Base-by-base conservation (phyloP, 306 rosid genomes). In the Trifolium subterraneum region DNA sequence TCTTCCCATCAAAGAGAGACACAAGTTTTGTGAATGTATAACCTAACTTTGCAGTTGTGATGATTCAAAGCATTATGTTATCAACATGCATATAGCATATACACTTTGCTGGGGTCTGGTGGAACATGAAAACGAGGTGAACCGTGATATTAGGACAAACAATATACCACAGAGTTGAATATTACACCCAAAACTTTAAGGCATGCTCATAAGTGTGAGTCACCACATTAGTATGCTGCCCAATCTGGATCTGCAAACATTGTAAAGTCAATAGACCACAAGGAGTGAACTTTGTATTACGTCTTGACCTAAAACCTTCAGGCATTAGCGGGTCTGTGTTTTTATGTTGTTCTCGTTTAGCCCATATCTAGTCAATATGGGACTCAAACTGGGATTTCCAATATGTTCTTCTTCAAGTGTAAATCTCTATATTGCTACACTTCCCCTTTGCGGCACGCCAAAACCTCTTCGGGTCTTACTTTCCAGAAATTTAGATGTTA, bases 1-100 rank as follows among this genome's bases (percentile, higher is more conserved):
- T 67, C 74, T 58, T 56, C 8, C 58, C 50, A n/a, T 52, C 68
- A 8, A 52, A 54, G 59, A 42, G 22, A n/a, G 58, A 65, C n/a
- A 39, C 15, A 4, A 27, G 38, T 10, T 76, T 58, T 12, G 16
- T 67, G 68, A 66, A 66, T 66, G 35, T 44, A 45, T 31, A 42
- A 6, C 67, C 27, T 14, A 56, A 14, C 67, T 45, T 18, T 14
- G 31, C 7, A 15, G 14, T 19, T 56, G 41, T 45, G 22, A 47
- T 77, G 44, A 11, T 35, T 36, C 41, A 22, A n/a, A 35, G 41
- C 31, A 33, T 59, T 19, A 2, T 58, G 55, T 60, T 67, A 19
- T 77, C 70, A 71, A 19, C 20, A 59, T 27, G 44, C 27, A 54
- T 7, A 19, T 19, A 54, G 14, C 60, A 54, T 20, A 20, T 52